These are phyloP conservation scores for Acorus calamus DNA, from an alignment of 106 monocot genomes.

Conservation along the genomic window DNA sequence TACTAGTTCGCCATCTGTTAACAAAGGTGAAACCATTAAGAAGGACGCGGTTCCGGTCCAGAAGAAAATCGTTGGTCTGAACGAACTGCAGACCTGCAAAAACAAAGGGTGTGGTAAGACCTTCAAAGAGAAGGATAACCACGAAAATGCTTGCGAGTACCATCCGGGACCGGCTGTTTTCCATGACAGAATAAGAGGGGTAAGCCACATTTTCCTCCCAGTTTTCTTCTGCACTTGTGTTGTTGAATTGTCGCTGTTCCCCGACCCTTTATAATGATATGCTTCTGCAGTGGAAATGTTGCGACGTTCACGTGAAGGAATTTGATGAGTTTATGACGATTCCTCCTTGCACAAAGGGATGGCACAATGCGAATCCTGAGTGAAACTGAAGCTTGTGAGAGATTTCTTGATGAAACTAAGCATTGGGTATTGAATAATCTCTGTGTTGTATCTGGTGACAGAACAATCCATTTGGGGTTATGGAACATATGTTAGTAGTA, in stretches of 20 bases:
- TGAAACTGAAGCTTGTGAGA: conserved; percentile 2
- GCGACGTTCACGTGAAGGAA: conserved; percentile 83
- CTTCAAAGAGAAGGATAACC: conserved; percentile 93
- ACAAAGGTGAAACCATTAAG: conserved; percentile 11
- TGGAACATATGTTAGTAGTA: too few relatives aligned
- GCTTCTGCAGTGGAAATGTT: conserved; percentile 89
- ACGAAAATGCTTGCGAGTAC: conserved; percentile 82
- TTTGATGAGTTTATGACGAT: conserved; percentile 94
- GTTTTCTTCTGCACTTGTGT: neutral
- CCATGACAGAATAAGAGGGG: conserved; percentile 92
- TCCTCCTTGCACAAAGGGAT: conserved; percentile 90
- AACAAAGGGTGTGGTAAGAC: conserved; percentile 93
- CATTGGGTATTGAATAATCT: too few relatives aligned
- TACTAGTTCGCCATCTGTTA: neutral
- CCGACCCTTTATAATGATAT: neutral
- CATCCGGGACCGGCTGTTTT: conserved; percentile 91
- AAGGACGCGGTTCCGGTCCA: conserved; percentile 19
- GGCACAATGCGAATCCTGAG: conserved; percentile 71
- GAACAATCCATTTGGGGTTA: too few relatives aligned
- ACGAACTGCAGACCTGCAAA: conserved; percentile 61
- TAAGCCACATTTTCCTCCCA: conserved; percentile 13
- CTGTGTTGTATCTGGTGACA: too few relatives aligned
- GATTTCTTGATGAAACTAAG: too few relatives aligned
- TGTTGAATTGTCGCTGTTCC: neutral
- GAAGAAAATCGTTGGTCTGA: conserved; percentile 56